Base-by-base conservation (phyloP, 352 stramenopile species). In the Globisporangium uncinulatum region DNA sequence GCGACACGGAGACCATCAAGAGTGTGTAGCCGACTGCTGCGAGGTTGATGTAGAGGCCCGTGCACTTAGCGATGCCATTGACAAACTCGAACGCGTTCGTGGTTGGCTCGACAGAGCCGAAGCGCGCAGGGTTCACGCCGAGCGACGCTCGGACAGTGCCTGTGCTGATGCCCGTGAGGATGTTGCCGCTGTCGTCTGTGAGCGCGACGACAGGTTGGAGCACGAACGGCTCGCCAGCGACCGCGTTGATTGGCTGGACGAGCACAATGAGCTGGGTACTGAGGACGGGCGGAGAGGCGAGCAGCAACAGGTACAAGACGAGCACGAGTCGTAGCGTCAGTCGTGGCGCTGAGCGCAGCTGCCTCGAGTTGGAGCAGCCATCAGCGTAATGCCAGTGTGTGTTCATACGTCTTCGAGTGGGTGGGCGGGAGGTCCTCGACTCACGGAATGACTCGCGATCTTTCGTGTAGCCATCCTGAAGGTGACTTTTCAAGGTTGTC, bases 141-240 rank as follows among this genome's bases (percentile, higher is more conserved):
- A 92, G 79, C 10, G 62, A 65, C 1, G 79, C 83, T 7, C 65
- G 63, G 9, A 95, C 78, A 1, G 65, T 68, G 47, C 85, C 85
- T 11, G 51, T 63, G 56, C 56, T 92, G 50, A 86, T 65, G 0
- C 57, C 71, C 17, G 72, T 85, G 29, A 92, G 66, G 56, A 93
- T 89, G 59, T 89, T 89, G 42, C 82, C 83, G 37, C 72, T 70
- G 55, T 90, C 82, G 41, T 95, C 83, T 20, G 80, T 86, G 32
- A 95, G 66, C 19, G 79, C 79, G 3, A 93, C 64, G 34, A 86
- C 76, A 0, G 82, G 81, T 43, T 89, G 76, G 15, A 87, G 67
- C 5, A 64, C 62, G 37, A 94, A 61, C 11, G 61, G 65, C 42
- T 92, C 82, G 46, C 85, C 83, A 14, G 79, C 83, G 11, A 69